These are phyloP conservation scores for Phytopythium ostracodes DNA, from an alignment of 352 stramenopile genomes.

Conservation along the genomic window DNA sequence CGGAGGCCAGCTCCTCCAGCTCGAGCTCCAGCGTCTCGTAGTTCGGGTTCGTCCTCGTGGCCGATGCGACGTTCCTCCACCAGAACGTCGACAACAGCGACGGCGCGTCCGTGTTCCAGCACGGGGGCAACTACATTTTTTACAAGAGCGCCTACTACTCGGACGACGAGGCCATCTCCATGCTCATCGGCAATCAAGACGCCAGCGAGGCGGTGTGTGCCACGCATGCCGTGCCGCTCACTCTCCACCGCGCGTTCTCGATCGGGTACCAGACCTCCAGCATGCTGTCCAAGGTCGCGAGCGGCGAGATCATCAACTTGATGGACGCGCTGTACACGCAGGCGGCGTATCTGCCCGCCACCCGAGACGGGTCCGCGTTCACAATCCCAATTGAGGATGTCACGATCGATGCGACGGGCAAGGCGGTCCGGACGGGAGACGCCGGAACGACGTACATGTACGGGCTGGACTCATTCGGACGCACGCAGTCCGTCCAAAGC, in stretches of 20 bases:
- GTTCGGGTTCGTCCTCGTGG: conserved; percentile 26
- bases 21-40: conserved; percentile 10
- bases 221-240: conserved; percentile 20
- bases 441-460: conserved; percentile 21
- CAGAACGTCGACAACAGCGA: conserved; percentile 18
- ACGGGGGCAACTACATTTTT: conserved; percentile 20
- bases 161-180: conserved; percentile 20
- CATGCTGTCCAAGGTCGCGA: conserved; percentile 24
- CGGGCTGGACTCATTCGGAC: conserved; percentile 18
- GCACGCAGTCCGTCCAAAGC: conserved; percentile 11
- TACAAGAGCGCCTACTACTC: conserved; percentile 23
- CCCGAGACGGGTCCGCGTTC: conserved; percentile 8
- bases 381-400: conserved; percentile 24
- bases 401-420: conserved; percentile 19
- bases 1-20: conserved; percentile 1
- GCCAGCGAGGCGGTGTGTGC: conserved; percentile 5
- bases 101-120: conserved; percentile 10
- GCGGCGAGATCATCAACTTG: conserved; percentile 32
- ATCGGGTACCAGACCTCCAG: conserved; percentile 25
- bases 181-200: conserved; percentile 15
- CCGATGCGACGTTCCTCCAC: conserved; percentile 26
- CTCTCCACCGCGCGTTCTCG: conserved; percentile 26
- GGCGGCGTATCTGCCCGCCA: conserved; percentile 15
- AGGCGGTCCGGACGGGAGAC: conserved; percentile 23
- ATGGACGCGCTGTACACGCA: conserved; percentile 32